Base-by-base conservation (phyloP, 192 early-diverging fungal species). In the Mortierella hygrophila region DNA sequence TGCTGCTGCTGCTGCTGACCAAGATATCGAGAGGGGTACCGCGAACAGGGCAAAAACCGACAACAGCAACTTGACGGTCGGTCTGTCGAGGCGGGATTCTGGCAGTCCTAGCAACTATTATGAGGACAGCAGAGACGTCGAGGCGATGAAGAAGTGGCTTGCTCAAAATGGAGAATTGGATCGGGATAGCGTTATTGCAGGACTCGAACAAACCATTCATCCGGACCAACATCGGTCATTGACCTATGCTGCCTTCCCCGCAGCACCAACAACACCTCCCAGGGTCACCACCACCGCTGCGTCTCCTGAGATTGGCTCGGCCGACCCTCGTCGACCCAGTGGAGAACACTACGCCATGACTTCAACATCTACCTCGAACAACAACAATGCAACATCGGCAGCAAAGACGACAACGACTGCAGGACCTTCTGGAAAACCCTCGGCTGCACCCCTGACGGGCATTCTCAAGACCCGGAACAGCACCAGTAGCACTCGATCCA, bases 381-480 rank as follows among this genome's bases (percentile, higher is more conserved):
- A 52, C 60, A 29, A 40, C 13, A 70, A n/a, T 40, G 20, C 29
- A 10, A 20, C 72, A 5, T 40, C 41, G 3, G 4, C 68, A 41
- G 1, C 68, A 41, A 78, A 29, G 26, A 9, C 68, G 13, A 2
- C 68, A 29, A 78, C 16, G 20, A 9, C 68, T 13, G 7, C 57
- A 68, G 15, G 29, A 7, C 20, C 71, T 16, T 52, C 70, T 11
- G 63, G 52, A 3, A 76, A 60, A 46, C 37, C 65, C 3, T 23
- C 72, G 11, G 65, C 52, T 18, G 26, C 29, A 4, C 79, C 84
- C 16, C 46, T 81, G 9, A 26, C 79, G 2, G 84, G 84, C 40
- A 86, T 86, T 40, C 72, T 86, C 21, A 86, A 86, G 54, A 86
- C 75, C 6, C 70, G 76, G 32, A 75, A 60, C 46, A 86, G 79